Conservation (phyloP, 768 basidiomycete genomes). For the Rhodotorula diobovata region DNA sequence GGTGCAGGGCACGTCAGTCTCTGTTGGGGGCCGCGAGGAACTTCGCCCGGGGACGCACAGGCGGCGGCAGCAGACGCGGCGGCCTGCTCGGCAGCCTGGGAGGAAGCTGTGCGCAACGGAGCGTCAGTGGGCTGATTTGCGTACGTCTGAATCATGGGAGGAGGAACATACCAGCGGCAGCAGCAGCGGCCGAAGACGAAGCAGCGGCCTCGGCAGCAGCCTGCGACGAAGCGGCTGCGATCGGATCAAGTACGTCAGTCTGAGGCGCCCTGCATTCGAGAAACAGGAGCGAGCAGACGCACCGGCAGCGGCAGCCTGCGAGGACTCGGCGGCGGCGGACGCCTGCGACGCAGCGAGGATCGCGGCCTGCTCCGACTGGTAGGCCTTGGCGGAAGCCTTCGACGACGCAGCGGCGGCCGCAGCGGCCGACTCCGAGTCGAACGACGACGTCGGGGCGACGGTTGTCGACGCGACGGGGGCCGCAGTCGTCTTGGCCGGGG, state of each 20-base stretch:
- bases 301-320: neutral
- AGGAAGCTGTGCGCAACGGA: no score
- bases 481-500: neutral
- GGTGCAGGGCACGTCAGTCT: neutral
- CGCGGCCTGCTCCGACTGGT: neutral
- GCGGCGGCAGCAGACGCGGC: neutral
- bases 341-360: conserved; percentile 5
- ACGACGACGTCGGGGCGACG: neutral
- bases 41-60: neutral
- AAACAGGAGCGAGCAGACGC: neutral
- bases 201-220: conserved; percentile 5
- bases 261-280: neutral
- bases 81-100: no score
- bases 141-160: neutral
- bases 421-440: neutral
- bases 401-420: neutral
- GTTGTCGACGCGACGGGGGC: neutral
- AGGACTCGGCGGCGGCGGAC: neutral
- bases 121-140: no score
- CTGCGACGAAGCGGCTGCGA: neutral
- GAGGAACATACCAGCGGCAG: neutral
- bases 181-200: neutral
- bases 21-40: no score
- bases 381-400: neutral
- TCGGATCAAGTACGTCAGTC: neutral